Evolutionary conservation across 768 basidiomycete species (phyloP), one percentile per base, ranked within the genome.

Genomic region (Xerocomellus dryophilus): DNA sequence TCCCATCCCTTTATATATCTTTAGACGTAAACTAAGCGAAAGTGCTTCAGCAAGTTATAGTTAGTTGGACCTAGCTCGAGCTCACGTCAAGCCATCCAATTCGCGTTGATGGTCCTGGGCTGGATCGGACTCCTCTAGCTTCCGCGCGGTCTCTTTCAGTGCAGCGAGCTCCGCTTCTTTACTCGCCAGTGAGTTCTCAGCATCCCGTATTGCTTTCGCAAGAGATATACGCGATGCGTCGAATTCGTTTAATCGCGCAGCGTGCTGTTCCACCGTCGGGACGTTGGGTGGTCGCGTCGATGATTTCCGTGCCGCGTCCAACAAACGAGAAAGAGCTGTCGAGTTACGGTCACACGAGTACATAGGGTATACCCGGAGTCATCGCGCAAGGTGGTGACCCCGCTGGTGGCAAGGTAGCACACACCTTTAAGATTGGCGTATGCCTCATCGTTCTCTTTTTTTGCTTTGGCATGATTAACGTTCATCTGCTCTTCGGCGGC

Each of bases 151-250:
- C 50, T 86, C 86, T 60, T 86, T 87, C 54, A 92, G 72, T 5
- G 76, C 73, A 7, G 86, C 76, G 0, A 90, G 78, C 63, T 89
- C 87, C 2, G 81, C 84, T 61, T 91, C 87, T 61, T 82, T 84
- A 61, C 79, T 81, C 7, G 82, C 82, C 7, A 87, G 67, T 43
- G 81, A 67, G 38, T 80, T 78, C 70, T 92, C 88, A 2, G 79
- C 76, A 58, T 90, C 88, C 47, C 85, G 84, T 58, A 90, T 86
- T 6, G 85, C 81, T 62, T 92, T 92, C 21, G 78, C 83, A 15
- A 90, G 76, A 15, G 85, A 82, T 43, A 90, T 67, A 31, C 82
- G 79, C 7, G 77, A 78, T 36, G 67, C 74, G 55, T 91, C 88
- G 2, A 89, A 77, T 47, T 84, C 80, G 59, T 89, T 86, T 43